These are phyloP conservation scores for Aegilops tauschii DNA, from an alignment of 176 grass and related monocot genomes.

Conservation along the genomic window DNA sequence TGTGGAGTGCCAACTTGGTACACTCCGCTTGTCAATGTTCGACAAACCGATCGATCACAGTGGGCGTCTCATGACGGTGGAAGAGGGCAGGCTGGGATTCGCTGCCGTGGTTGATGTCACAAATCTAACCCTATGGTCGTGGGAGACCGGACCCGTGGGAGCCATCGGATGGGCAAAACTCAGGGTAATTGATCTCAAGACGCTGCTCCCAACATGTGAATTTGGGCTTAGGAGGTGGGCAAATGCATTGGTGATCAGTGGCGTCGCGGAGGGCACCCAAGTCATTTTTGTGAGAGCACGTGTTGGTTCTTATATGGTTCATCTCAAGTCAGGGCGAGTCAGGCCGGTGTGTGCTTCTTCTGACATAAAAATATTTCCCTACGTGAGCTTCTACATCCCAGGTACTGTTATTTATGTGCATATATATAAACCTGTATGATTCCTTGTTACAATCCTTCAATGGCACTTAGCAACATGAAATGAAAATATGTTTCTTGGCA, in stretches of 20 bases:
- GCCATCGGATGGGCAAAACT: background rate
- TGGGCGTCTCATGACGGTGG: background rate
- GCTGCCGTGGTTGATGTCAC: background rate
- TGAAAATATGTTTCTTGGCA: no score
- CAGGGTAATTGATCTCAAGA: background rate
- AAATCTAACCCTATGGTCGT: background rate
- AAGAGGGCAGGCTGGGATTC: background rate
- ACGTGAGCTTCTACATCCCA: background rate
- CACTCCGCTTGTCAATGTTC: background rate
- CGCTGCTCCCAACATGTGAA: background rate
- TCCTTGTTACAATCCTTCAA: background rate
- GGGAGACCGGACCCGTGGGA: background rate
- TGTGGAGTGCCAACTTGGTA: background rate
- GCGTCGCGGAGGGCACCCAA: background rate
- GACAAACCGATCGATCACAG: background rate
- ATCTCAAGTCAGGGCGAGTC: background rate
- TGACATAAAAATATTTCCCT: background rate
- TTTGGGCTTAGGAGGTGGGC: no score
- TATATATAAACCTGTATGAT: background rate
- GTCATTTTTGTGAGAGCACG: background rate
- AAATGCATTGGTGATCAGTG: background rate
- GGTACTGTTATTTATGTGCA: background rate
- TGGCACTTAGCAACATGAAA: background rate
- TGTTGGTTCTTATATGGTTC: background rate
- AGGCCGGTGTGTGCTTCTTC: background rate